phyloP scores from a whole-genome alignment of 345 rosid species.

The Lepidium sativum region DNA sequence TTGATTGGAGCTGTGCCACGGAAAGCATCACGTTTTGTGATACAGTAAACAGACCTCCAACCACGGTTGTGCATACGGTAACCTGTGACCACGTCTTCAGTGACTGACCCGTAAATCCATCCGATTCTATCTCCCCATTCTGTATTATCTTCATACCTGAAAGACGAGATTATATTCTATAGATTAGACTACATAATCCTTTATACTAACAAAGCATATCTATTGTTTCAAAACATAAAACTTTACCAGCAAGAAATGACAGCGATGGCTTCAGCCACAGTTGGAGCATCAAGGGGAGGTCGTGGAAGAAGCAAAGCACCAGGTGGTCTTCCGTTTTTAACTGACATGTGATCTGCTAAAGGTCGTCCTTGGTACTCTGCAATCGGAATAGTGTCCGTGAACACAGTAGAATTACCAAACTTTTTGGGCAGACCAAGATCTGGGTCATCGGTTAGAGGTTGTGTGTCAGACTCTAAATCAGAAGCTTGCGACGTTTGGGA shows the following conservation, averaged over 20 bases:
- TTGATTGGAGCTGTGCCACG: conserved; percentile 92
- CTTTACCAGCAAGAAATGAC: conserved; percentile 87
- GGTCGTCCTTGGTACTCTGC: conserved; percentile 94
- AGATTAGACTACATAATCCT: not conserved
- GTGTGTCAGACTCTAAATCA: conserved; percentile 51
- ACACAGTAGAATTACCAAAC: conserved; percentile 70
- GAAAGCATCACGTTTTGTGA: conserved; percentile 87
- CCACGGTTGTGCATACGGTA: conserved; percentile 98
- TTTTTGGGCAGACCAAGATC: conserved; percentile 60
- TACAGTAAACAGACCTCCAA: conserved; percentile 84
- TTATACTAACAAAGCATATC: not conserved
- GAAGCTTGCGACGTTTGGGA: conserved; percentile 23
- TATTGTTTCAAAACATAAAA: not conserved
- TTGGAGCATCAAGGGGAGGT: conserved; percentile 80
- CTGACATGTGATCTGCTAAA: conserved; percentile 76
- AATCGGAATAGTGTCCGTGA: conserved; percentile 65
- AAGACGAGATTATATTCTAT: not conserved
- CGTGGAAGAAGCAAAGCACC: conserved; percentile 77
- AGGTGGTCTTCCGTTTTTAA: conserved; percentile 95
- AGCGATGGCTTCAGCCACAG: conserved; percentile 95
- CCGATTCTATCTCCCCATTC: conserved; percentile 89
- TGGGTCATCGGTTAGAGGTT: conserved; percentile 58
- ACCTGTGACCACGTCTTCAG: conserved; percentile 80
- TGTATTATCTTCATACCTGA: conserved; percentile 73
- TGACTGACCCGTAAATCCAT: conserved; percentile 63